Base-by-base conservation (phyloP, 176 grass and related monocot species). In the Rhipidocladum racemiflorum region DNA sequence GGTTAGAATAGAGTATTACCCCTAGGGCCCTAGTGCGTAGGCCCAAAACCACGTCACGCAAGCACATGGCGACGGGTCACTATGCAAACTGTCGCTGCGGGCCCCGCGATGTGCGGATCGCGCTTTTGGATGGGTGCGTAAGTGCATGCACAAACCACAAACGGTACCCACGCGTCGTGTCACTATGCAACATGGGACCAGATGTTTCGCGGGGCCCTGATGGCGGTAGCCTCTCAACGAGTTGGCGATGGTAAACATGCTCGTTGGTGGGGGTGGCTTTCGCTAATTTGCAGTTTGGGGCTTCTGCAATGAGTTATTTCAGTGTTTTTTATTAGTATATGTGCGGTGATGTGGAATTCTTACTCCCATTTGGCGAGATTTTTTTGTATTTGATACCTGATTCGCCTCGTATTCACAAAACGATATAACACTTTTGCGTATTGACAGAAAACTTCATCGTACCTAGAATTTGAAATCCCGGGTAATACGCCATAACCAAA, bases 131-230 rank as follows among this genome's bases (percentile, higher is more conserved):
- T 25, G 14, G 43, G 74, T 20, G 54, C 56, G 24, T 46, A 24
- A 24, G 21, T 36, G 15, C 1, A 40, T 9, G 39, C 39, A 40
- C 39, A 40, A 9, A 9, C 39, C 39, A 9, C 57, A 21, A 20
- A 55, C 6, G 2, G 0, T 55, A 10, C 43, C 51, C 62, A 13
- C 12, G 0, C 11, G 32, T 3, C 8, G 32, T 3, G 20, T n/a
- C 20, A 3, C 10, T 20, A 21, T 23, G 28, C 14, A 15, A 0
- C 0, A 8, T 76, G 66, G 65, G 75, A 12, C 73, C 30, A 2
- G 0, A 3, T 0, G 4, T 0, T 1, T 0, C 0, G 0, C 1
- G 7, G 36, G 61, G 2, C 25, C 66, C n/a, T 0, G 0, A 7
- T 23, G 32, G 63, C 74, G 35, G 24, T 72, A 23, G 14, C 0